phyloP scores from a whole-genome alignment of 1,284 basidiomycete genomes.

The Puccinia polysora region DNA sequence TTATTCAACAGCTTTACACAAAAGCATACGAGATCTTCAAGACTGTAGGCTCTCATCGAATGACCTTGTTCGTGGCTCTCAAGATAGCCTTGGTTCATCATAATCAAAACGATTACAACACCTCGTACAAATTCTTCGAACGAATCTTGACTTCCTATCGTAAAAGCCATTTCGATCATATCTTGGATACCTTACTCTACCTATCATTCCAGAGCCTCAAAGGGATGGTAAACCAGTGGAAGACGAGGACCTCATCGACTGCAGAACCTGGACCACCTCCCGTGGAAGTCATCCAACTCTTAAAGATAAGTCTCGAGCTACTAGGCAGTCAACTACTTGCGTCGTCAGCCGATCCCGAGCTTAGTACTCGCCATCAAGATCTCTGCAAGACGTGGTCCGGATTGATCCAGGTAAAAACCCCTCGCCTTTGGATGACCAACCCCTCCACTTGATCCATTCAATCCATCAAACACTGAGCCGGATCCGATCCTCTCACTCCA shows the following conservation, averaged over 20 bases:
- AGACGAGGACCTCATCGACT: background rate
- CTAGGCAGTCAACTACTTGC: background rate
- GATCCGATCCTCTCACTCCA: too few relatives aligned
- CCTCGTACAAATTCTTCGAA: conserved; percentile 84
- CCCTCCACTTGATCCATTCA: too few relatives aligned
- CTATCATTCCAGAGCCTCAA: conserved; percentile 67
- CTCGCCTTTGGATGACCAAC: too few relatives aligned
- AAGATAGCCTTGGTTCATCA: conserved; percentile 78
- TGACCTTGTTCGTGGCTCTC: conserved; percentile 77
- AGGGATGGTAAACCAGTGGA: background rate
- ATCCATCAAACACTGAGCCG: too few relatives aligned
- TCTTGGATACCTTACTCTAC: conserved; percentile 67
- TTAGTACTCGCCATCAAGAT: background rate
- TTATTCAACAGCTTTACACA: conserved; percentile 66
- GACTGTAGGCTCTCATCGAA: conserved; percentile 60
- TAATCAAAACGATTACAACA: conserved; percentile 69
- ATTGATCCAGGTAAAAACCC: conserved; percentile 11
- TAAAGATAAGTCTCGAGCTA: conserved; percentile 21
- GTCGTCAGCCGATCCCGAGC: too few relatives aligned
- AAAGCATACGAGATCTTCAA: conserved; percentile 86
- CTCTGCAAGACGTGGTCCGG: conserved; percentile 5
- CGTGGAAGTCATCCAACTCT: conserved; percentile 1
- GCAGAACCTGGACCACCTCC: background rate
- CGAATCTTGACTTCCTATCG: conserved; percentile 77
- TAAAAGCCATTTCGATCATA: conserved; percentile 68